A percentile compares a stretch with the other conserved stretches of the same genome.
Conservation (phyloP, 331 rosid genomes). For the Malus hybrid region DNA sequence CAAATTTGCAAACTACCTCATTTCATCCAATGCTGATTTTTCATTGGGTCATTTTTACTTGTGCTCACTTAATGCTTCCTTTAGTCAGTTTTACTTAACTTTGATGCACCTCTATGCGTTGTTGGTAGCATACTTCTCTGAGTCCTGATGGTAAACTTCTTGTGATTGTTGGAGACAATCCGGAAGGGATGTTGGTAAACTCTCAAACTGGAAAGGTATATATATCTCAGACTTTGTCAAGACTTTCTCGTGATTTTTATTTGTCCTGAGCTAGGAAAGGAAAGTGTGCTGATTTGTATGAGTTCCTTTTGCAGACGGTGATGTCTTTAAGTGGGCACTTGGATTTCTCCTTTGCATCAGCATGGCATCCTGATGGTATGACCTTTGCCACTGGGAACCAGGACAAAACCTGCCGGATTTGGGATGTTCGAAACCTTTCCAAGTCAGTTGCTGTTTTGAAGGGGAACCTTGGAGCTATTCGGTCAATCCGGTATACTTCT, state of each 20-base stretch:
- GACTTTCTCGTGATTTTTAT: background rate
- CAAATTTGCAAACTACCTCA: background rate
- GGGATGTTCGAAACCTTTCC: conserved; percentile 79
- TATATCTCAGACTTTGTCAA: background rate
- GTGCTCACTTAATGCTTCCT: background rate
- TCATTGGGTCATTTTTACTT: background rate
- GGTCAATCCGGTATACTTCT: conserved; percentile 72
- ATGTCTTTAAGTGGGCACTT: conserved; percentile 48
- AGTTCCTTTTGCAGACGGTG: conserved; percentile 22
- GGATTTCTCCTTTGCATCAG: conserved; percentile 88
- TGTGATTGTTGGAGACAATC: conserved; percentile 78
- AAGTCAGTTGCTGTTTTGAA: conserved; percentile 76
- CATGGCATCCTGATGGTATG: conserved; percentile 78
- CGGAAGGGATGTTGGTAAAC: conserved; percentile 69
- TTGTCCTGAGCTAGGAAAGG: background rate
- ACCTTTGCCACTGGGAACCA: conserved; percentile 93
- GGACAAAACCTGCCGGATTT: conserved; percentile 83
- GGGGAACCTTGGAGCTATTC: conserved; percentile 89
- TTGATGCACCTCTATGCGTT: background rate
- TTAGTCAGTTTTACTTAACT: background rate
- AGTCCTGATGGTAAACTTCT: conserved; percentile 72
- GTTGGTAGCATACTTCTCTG: conserved; percentile 67
- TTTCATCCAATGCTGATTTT: background rate
- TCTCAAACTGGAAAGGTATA: conserved; percentile 85
- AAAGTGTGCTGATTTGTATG: conserved; percentile 1